Base-by-base conservation (phyloP, 352 stramenopile species). In the Achlya hypogyna region DNA sequence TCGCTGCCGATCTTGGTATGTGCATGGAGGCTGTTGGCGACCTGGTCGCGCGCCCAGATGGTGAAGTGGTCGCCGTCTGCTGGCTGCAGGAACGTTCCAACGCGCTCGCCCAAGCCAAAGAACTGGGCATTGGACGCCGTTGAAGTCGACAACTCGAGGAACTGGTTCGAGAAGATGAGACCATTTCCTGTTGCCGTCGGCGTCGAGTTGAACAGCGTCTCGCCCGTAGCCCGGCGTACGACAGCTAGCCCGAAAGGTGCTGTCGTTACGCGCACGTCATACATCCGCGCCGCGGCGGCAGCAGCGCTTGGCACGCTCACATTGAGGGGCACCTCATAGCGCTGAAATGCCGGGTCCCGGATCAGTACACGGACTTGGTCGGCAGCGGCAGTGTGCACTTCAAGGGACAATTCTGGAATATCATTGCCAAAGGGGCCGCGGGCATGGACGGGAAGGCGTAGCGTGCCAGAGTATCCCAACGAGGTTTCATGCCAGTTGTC, bases 131-230 rank as follows among this genome's bases (percentile, higher is more conserved):
- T 65, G 12, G 32, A 28, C 8, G 56, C 29, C 20, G 92, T 67
- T 35, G 86, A 76, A 0, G 84, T 94, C 20, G 87, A 93, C 14
- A 96, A 67, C 65, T 96, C 86, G 4, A 96, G 54, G 60, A 87
- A 96, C 71, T 96, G 88, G 67, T 96, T 93, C 58, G 86, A 77
- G 63, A 92, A 96, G 25, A 66, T 58, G 12, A 77, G 29, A 1
- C 32, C 56, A 18, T 51, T 65, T 1, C 47, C 65, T 8, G 31
- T 71, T 14, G 71, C 45, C 29, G 71, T 74, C 20, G 84, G 81
- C 27, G 86, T 95, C 28, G 84, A 93, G 72, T 95, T 93, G 73
- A 95, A 95, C 51, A 95, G 38, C 34, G 90, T 74, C 54, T 91
- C 83, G 0, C 71, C 73, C 12, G 78, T 79, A 5, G 77, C 51